Evolutionary conservation across 768 basidiomycete species (phyloP).

Genomic region (Lanmaoa pseudosensibilis): DNA sequence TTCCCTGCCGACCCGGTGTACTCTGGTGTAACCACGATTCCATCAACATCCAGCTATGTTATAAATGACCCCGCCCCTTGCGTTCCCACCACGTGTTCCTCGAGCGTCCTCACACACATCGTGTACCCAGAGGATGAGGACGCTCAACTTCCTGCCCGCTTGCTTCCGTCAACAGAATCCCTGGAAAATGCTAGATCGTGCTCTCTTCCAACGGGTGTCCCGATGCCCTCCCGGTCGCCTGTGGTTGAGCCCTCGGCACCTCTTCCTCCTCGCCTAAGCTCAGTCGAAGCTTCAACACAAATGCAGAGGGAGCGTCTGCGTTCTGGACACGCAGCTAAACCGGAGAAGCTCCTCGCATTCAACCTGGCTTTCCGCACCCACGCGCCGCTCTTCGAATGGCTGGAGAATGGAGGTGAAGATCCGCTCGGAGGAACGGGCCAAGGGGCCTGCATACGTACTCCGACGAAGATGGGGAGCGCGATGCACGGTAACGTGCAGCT

Average conservation of each 20-base stretch:
- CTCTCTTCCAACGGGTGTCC: neutral
- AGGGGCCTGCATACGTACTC: slow-evolving; percentile 11
- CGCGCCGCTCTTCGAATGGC: slow-evolving; percentile 68
- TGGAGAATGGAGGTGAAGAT: slow-evolving; percentile 55
- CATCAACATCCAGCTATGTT: neutral
- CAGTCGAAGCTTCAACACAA: neutral
- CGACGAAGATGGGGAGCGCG: neutral
- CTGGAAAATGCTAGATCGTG: neutral
- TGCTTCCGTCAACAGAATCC: neutral
- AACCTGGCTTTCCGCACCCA: slow-evolving; percentile 64
- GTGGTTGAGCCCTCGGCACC: neutral
- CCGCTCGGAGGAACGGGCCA: slow-evolving; percentile 24
- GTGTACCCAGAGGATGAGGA: slow-evolving; percentile 12
- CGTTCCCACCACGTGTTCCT: slow-evolving; percentile 18
- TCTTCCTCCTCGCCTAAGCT: neutral
- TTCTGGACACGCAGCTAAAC: neutral
- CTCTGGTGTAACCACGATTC: neutral
- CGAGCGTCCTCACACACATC: slow-evolving; percentile 24
- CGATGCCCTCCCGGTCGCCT: neutral
- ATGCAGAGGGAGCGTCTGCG: neutral
- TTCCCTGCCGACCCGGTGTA: neutral
- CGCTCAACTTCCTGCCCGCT: neutral
- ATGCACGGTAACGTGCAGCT: neutral
- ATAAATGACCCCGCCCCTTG: neutral
- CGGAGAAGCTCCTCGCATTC: slow-evolving; percentile 51